A percentile compares a stretch with the other conserved stretches of the same genome.
Conservation (phyloP, 2,329 filamentous ascomycete genomes). For the Hymenoscyphus fructigenus region DNA sequence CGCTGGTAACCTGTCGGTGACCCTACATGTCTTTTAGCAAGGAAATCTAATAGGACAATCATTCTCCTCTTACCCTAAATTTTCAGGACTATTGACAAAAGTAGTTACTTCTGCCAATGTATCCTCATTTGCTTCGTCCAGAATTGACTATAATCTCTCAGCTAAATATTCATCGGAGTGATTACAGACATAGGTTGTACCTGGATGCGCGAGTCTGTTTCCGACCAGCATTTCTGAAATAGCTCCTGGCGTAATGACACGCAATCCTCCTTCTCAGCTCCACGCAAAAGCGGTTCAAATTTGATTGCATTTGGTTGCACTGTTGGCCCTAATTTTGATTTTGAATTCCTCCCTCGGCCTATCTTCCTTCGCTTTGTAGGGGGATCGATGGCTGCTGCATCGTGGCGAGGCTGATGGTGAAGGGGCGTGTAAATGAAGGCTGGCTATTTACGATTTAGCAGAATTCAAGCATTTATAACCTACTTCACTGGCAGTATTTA, state of each 20-base stretch:
- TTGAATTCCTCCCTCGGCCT: conserved; percentile 20
- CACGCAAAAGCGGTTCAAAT: conserved; percentile 56
- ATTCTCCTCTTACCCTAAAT: conserved; percentile 28
- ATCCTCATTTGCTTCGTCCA: conserved; percentile 59
- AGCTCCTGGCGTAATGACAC: conserved; percentile 55
- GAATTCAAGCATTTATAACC: background rate
- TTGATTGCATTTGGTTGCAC: conserved; percentile 13
- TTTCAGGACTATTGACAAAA: conserved; percentile 49
- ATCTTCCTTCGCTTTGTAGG: conserved; percentile 40
- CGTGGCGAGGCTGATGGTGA: conserved; percentile 15
- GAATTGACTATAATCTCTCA: conserved; percentile 46
- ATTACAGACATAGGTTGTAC: conserved; percentile 42
- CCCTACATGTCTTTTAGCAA: conserved; percentile 17
- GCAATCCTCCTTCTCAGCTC: conserved; percentile 50
- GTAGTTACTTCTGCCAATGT: conserved; percentile 58
- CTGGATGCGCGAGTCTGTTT: conserved; percentile 63
- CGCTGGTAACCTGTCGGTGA: conserved; percentile 48
- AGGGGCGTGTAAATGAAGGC: conserved; percentile 39
- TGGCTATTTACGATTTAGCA: conserved; percentile 28
- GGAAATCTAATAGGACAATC: background rate
- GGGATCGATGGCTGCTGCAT: conserved; percentile 28
- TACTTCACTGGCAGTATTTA: conserved; percentile 10
- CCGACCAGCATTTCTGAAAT: conserved; percentile 64
- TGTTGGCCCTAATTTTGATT: conserved; percentile 15
- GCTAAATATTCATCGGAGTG: background rate